Evolutionary conservation across 1,139 yeast genomes (phyloP), one percentile per base, ranked within the genome.

Genomic region (Taphrina pruni): DNA sequence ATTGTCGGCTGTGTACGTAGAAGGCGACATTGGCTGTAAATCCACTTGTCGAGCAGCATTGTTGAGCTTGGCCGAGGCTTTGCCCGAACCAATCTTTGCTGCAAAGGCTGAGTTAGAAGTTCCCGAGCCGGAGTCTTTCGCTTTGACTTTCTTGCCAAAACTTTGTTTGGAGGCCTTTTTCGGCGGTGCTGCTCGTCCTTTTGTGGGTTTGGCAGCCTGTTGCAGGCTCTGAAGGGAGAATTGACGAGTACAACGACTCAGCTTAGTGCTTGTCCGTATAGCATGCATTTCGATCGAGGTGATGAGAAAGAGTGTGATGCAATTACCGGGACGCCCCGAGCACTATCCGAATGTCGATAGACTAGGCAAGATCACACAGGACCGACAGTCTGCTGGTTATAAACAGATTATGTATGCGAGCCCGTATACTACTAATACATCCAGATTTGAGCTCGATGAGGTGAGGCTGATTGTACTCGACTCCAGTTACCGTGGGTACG

Each of bases 111-210:
- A 58, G 11, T 26, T 6, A 2, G 54, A 45, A 7, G 43, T 12
- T 8, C 41, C 62, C 6, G 54, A 14, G 45, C 54, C n/a, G 21
- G 62, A 20, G 36, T 55, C 58, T 26, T 50, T 60, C 3, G 50
- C 36, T 14, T 65, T 60, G 17, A 14, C 46, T 41, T 45, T 35
- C 35, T 39, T 51, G 8, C 35, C 45, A 36, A 46, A 35, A 32
- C 36, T 32, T 3, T 26, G 51, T 45, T 36, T 39, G 7, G 54
- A n/a, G 4, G 52, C 50, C 32, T 55, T 64, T 20, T 43, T 52
- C 11, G 50, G 62, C 12, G 57, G 54, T n/a, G 62, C 54, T n/a
- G 62, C 54, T 36, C 45, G 43, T 26, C 62, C 62, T 35, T 58
- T 58, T 11, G 52, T 39, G n/a, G 43, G 21, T 32, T 58, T 58